Evolutionary conservation across 192 early-diverging fungal genomes (phyloP).

Genomic region (Rhizophagus sp.): DNA sequence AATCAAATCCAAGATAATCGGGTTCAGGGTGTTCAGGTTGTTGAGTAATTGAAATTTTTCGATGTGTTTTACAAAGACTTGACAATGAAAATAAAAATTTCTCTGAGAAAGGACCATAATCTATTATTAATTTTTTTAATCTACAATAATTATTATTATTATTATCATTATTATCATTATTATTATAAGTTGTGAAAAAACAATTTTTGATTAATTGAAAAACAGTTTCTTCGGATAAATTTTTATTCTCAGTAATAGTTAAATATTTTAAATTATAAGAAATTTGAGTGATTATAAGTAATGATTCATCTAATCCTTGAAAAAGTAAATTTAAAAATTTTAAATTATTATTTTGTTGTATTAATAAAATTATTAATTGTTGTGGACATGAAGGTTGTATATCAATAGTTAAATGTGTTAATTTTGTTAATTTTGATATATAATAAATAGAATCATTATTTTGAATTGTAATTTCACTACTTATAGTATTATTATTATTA

Average conservation of each 20-base stretch:
- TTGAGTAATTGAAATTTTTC: neutral
- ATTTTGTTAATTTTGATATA: neutral
- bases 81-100: neutral
- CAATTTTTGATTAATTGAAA: neutral
- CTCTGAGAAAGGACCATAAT: neutral
- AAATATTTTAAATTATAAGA: neutral
- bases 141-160: neutral
- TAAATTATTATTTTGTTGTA: neutral
- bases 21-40: neutral
- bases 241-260: neutral
- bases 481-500: neutral
- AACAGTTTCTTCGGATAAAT: neutral
- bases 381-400: neutral
- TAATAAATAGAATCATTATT: neutral
- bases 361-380: neutral
- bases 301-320: neutral
- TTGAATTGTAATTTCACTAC: neutral
- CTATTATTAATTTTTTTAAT: neutral
- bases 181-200: neutral
- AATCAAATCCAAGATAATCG: neutral
- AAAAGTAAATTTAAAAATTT: neutral
- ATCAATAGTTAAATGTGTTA: neutral
- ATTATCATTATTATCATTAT: neutral
- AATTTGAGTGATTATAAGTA: neutral
- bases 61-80: neutral